Evolutionary conservation across 1,139 yeast species (phyloP), one percentile per base, ranked within the genome.

Genomic region (Lodderomyces oxycetoniae): DNA sequence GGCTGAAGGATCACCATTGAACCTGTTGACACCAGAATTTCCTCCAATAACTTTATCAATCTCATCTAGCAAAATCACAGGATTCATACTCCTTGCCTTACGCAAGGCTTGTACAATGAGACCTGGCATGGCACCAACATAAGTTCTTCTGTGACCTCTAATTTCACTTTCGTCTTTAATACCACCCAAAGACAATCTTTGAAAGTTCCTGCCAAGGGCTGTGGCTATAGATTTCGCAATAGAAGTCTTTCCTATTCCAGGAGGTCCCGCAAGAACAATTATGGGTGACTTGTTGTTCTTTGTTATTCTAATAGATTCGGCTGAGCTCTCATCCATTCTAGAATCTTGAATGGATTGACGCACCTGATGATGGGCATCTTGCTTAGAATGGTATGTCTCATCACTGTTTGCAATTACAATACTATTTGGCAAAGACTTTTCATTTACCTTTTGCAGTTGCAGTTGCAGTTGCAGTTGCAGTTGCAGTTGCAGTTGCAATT

Each of bases 71-170:
- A 88, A 64, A 40, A 88, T 84, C n/a, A 88, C 85, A 0, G 96
- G 96, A 50, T 87, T 87, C 82, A 81, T 80, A 0, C 85, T 72
- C 25, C 87, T 76, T 1, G 89, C 77, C 48, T 83, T 83, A 40
- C 94, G 71, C 36, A 88, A 61, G 0, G 94, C 83, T 59, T 83
- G 94, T 17, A 86, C 71, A 15, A 88, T 66, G 27, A 85, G 71
- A 5, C 96, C 96, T 0, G 96, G 95, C 84, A 88, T 80, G 2
- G 96, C 89, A 3, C 96, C 96, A 29, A 88, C 93, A 54, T 87
- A 88, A 0, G 96, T 88, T 50, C 96, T 70, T 54, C 96, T 70
- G 55, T 88, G 96, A 2, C 96, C 96, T 49, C 95, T 72, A 40
- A 88, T 81, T 49, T 88, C 96, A 12, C 94, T 84, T 53, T 87